Evolutionary conservation across 805 yeast species (phyloP).

Genomic region (Myxozyma nipponensis): DNA sequence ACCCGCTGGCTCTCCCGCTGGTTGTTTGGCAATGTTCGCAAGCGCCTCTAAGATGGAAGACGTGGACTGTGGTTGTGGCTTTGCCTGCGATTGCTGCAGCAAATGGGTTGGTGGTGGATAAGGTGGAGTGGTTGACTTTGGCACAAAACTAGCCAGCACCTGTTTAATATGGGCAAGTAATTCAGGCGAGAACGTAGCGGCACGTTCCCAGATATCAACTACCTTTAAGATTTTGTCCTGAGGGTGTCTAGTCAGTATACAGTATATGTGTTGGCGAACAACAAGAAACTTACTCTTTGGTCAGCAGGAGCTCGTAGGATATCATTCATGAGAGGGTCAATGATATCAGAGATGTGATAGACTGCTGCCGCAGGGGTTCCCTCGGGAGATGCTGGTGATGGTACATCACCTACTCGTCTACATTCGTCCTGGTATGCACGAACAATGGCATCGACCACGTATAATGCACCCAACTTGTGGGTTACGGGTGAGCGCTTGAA

Average conservation of each 20-base stretch:
- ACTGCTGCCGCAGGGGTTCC: conserved; percentile 77
- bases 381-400: conserved; percentile 38
- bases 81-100: conserved; percentile 11
- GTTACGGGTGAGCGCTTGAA: conserved; percentile 69
- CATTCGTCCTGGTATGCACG: conserved; percentile 80
- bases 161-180: conserved; percentile 53
- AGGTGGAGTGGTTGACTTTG: conserved; percentile 62
- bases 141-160: conserved; percentile 43
- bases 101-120: conserved; percentile 52
- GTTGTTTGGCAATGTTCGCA: conserved; percentile 56
- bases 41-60: conserved; percentile 65
- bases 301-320: conserved; percentile 55
- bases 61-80: conserved; percentile 42
- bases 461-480: conserved; percentile 86
- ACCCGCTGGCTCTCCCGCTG: conserved; percentile 33
- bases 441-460: conserved; percentile 88
- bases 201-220: conserved; percentile 88
- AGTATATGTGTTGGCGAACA: background rate
- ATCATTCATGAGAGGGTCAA: conserved; percentile 61
- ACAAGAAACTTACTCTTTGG: conserved; percentile 40
- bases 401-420: conserved; percentile 48
- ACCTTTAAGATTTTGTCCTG: conserved; percentile 72
- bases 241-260: too few species aligned
- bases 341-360: conserved; percentile 56
- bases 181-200: conserved; percentile 65